These are phyloP conservation scores for Puccinia hordei DNA, from an alignment of 1,284 basidiomycete genomes.

Conservation along the genomic window DNA sequence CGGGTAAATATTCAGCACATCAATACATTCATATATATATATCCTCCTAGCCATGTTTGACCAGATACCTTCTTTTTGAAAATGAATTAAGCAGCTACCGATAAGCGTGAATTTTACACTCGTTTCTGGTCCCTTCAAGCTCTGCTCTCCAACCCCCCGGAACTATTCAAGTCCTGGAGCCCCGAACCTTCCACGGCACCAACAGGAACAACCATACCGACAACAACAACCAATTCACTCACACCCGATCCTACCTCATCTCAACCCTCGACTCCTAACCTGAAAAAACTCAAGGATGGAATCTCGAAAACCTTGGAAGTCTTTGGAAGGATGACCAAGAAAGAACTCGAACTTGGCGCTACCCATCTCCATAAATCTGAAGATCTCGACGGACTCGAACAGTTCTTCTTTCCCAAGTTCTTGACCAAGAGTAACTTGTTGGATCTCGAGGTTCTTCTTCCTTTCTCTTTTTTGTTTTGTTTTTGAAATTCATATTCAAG, in stretches of 20 bases:
- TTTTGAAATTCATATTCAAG: too few species aligned
- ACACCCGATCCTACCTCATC: conserved; percentile 65
- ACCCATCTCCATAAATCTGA: conserved; percentile 71
- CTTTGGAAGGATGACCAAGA: conserved; percentile 77
- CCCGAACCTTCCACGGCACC: conserved; percentile 47
- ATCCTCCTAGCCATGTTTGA: too few species aligned
- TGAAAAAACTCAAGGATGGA: conserved; percentile 69
- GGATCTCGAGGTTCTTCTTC: conserved; percentile 72
- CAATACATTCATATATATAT: too few species aligned
- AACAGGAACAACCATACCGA: conserved; percentile 38
- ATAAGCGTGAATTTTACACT: conserved; percentile 70
- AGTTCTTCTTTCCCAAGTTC: conserved; percentile 89
- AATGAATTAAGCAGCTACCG: conserved; percentile 24
- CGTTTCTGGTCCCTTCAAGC: conserved; percentile 79
- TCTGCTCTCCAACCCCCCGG: conserved; percentile 56
- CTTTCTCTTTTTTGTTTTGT: neutral
- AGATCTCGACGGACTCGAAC: conserved; percentile 62
- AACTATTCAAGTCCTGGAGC: conserved; percentile 53
- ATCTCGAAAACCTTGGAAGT: conserved; percentile 72
- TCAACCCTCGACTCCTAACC: conserved; percentile 51
- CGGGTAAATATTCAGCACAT: conserved; percentile 31
- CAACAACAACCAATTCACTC: conserved; percentile 38
- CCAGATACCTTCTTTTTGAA: too few species aligned
- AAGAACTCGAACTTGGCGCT: conserved; percentile 63
- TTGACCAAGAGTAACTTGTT: conserved; percentile 80